Conservation (phyloP, 2,329 filamentous ascomycete species). For the Exophiala sideris region DNA sequence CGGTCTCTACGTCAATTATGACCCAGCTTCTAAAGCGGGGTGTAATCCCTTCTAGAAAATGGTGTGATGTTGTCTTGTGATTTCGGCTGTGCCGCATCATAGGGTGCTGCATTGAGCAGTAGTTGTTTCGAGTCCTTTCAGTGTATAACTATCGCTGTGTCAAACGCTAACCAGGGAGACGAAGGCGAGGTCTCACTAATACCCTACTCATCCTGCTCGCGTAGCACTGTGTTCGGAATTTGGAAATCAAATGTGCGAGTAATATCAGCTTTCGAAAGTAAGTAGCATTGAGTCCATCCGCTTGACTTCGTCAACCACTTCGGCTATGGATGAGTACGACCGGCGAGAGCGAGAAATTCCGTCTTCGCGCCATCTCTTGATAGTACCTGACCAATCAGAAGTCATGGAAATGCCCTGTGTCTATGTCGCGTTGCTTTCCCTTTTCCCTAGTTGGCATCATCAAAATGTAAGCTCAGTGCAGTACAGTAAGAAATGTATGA, state of each 20-base stretch:
- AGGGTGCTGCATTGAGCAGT: not conserved
- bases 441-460: not conserved
- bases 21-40: not conserved
- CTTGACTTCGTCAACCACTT: not conserved
- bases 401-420: not conserved
- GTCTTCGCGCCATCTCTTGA: not conserved
- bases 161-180: not conserved
- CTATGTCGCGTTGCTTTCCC: not conserved
- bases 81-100: not conserved
- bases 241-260: not conserved
- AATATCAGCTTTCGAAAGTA: not conserved
- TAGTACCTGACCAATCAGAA: not conserved
- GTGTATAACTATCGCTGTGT: not conserved
- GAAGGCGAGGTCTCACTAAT: not conserved
- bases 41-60: not conserved
- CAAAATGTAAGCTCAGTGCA: not conserved
- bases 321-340: not conserved
- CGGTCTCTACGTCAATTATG: not conserved
- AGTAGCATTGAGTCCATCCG: not conserved
- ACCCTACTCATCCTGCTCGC: not conserved
- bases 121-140: not conserved
- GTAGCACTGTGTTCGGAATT: not conserved
- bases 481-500: not conserved
- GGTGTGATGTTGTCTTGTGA: not conserved
- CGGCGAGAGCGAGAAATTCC: not conserved